Evolutionary conservation across 768 basidiomycete species (phyloP).

Genomic region (Termitomyces titanicus): DNA sequence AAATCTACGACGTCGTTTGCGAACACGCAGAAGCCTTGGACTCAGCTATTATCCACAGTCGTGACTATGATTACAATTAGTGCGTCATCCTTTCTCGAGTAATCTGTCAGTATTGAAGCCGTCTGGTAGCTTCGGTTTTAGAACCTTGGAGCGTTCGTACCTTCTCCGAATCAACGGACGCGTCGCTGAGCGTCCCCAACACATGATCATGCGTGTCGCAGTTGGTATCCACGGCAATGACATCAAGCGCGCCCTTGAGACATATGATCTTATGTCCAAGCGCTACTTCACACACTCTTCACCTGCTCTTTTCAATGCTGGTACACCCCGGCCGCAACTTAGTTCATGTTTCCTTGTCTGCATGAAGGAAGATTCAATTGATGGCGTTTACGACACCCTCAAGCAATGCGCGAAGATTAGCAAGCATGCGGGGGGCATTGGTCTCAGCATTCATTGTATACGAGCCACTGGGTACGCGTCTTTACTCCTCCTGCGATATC

Average conservation of each 20-base stretch:
- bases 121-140: conserved; percentile 92
- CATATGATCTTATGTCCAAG: conserved; percentile 95
- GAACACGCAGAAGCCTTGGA: conserved; percentile 81
- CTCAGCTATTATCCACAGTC: conserved; percentile 95
- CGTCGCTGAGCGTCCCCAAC: conserved; percentile 96
- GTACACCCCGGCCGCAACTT: conserved; percentile 90
- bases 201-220: conserved; percentile 99
- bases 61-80: conserved; percentile 98
- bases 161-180: conserved; percentile 91
- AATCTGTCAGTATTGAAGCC: neutral
- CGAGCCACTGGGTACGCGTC: conserved; percentile 82
- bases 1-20: conserved; percentile 79
- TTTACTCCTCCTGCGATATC: neutral
- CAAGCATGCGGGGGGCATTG: conserved; percentile 98
- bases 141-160: conserved; percentile 97
- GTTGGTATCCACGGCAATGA: conserved; percentile 93
- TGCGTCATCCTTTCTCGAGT: conserved; percentile 32
- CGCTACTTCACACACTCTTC: conserved; percentile 98
- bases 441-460: conserved; percentile 93
- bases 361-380: conserved; percentile 99
- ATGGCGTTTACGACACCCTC: conserved; percentile 98
- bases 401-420: conserved; percentile 99
- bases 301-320: conserved; percentile 98
- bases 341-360: conserved; percentile 96
- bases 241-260: conserved; percentile 86